Evolutionary conservation across 306 rosid genomes (phyloP).

Genomic region (Casuarina glauca): DNA sequence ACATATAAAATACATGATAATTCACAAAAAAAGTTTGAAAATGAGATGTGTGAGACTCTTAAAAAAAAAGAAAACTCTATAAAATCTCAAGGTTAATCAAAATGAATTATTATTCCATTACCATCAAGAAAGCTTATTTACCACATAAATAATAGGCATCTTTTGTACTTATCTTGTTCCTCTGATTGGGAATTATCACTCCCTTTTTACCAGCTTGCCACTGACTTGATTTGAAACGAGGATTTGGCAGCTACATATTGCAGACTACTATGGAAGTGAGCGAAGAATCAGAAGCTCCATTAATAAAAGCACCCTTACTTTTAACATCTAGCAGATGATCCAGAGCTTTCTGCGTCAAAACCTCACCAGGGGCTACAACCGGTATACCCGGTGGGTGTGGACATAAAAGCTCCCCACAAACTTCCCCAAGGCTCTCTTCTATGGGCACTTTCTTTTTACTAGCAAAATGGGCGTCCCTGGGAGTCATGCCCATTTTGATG

Average conservation of each 20-base stretch:
- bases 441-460: constrained; percentile 57
- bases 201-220: too few species aligned
- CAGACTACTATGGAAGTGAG: constrained; percentile 71
- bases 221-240: too few species aligned
- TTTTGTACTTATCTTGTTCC: too few species aligned
- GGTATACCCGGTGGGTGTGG: constrained; percentile 93
- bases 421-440: constrained; percentile 58
- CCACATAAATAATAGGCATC: too few species aligned
- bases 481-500: constrained; percentile 48
- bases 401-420: constrained; percentile 79
- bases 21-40: too few species aligned
- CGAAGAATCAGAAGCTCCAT: constrained; percentile 75
- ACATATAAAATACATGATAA: too few species aligned
- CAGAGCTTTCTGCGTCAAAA: constrained; percentile 55
- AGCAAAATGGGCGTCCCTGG: constrained; percentile 81
- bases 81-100: too few species aligned
- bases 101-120: too few species aligned
- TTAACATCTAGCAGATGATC: constrained; percentile 60
- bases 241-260: constrained; percentile 20
- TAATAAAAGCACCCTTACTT: constrained; percentile 56
- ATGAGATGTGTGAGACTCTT: too few species aligned
- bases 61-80: too few species aligned
- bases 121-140: too few species aligned
- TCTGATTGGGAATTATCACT: too few species aligned
- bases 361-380: constrained; percentile 74